A percentile compares a stretch with the other conserved stretches of the same genome.
phyloP scores from a whole-genome alignment of 805 yeast genomes.

The Starmerella scarabaei region DNA sequence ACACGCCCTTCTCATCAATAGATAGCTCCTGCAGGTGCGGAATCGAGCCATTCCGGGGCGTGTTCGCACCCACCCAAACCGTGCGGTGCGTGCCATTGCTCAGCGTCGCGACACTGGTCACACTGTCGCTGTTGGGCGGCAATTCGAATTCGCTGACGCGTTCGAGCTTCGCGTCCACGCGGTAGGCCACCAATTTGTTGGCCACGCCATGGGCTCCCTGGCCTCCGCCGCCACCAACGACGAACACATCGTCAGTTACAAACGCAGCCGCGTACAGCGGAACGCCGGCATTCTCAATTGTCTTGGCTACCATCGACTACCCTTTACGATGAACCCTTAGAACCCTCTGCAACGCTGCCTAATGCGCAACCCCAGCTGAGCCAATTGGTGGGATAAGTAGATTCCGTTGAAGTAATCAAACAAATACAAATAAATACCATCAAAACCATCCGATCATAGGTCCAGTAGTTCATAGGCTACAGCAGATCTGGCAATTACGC shows the following conservation, averaged over 20 bases:
- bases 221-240: conserved; percentile 92
- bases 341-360: too few relatives aligned
- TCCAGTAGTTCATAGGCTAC: too few relatives aligned
- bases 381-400: too few relatives aligned
- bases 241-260: conserved; percentile 42
- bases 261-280: conserved; percentile 77
- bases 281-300: conserved; percentile 20
- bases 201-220: conserved; percentile 83
- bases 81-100: conserved; percentile 42
- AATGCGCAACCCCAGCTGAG: too few relatives aligned
- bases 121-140: conserved; percentile 56
- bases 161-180: conserved; percentile 5
- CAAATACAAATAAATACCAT: too few relatives aligned
- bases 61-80: conserved; percentile 14
- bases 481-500: too few relatives aligned
- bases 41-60: conserved; percentile 35
- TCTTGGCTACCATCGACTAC: conserved; percentile 1
- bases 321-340: too few relatives aligned
- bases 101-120: conserved; percentile 60
- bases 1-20: conserved; percentile 2
- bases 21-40: conserved; percentile 43
- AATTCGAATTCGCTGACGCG: conserved; percentile 16
- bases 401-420: too few relatives aligned
- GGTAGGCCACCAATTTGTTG: conserved; percentile 43
- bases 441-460: too few relatives aligned